Base-by-base conservation (phyloP, 257 asterid species). In the Scutellaria barbata region DNA sequence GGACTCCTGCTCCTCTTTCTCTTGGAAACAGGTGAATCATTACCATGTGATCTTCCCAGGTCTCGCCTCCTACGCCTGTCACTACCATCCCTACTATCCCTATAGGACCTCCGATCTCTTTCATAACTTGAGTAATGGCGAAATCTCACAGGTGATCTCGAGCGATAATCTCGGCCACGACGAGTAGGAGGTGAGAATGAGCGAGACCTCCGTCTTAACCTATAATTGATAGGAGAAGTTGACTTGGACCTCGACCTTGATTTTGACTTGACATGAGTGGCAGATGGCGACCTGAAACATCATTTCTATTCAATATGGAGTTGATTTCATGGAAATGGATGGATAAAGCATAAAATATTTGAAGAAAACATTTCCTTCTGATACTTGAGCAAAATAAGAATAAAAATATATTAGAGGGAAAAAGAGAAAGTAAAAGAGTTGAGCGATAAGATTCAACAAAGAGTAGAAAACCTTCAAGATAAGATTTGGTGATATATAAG, bases 91-190 rank as follows among this genome's bases (percentile, higher is more conserved):
- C 90, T 79, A 68, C 83, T 67, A 68, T 90, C 90, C 79, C 95
- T 82, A 82, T 81, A 88, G 45, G 85, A 80, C 74, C 96, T 87
- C 18, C 93, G 57, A 25, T 88, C 95, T 73, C 74, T 84, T 63
- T 88, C 97, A 74, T 86, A 86, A 69, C 89, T 83, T 59, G 92
- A 76, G 84, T 86, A 83, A 73, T 87, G 86, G 66, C 88, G 99
- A 76, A 86, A 82, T 81, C 95, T 83, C 69, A 85, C 83, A 17
- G 98, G 98, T 74, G 96, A 88, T 79, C 97, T 89, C 73, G 96
- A 91, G 81, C 95, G 81, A 80, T 83, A 81, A 79, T 65, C 87
- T 74, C 95, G 81, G 64, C 82, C 74, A n/a, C 85, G 84, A 14
- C 95, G 90, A 30, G 80, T 71, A 14, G 82, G 89, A 68, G 99